A percentile compares a stretch with the other conserved stretches of the same genome.
Conservation (phyloP, 345 rosid species). For the Stellera chamaejasme region DNA sequence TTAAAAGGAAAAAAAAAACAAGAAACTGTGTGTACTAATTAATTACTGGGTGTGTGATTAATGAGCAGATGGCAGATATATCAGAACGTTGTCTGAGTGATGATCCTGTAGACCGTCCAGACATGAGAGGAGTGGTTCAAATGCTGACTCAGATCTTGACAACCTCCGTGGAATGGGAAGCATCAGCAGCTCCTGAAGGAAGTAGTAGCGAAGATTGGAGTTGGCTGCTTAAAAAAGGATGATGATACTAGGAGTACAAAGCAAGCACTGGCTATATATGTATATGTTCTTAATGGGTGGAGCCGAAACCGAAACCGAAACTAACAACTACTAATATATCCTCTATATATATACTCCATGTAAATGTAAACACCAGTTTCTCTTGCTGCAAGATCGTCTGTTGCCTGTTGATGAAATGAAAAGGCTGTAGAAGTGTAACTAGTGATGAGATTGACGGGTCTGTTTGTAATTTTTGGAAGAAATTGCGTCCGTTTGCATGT, state of each 20-base stretch:
- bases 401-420: too few relatives aligned
- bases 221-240: constrained; percentile 8
- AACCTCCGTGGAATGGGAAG: constrained; percentile 23
- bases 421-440: too few relatives aligned
- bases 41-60: background rate
- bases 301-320: too few relatives aligned
- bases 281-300: too few relatives aligned
- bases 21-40: background rate
- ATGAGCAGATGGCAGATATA: constrained; percentile 26
- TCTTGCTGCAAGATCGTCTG: too few relatives aligned
- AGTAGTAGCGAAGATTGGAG: constrained; percentile 11
- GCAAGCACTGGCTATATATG: too few relatives aligned
- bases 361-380: too few relatives aligned
- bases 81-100: constrained; percentile 19
- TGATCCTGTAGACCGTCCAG: constrained; percentile 23
- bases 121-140: constrained; percentile 27
- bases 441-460: too few relatives aligned
- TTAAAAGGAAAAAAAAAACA: background rate
- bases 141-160: constrained; percentile 18
- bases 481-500: too few relatives aligned
- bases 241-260: constrained; percentile 1
- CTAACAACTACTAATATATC: too few relatives aligned
- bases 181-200: constrained; percentile 11
- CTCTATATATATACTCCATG: too few relatives aligned
- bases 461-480: too few relatives aligned